Base-by-base conservation (phyloP, 768 basidiomycete species). In the Strobilomyces dryophilus region DNA sequence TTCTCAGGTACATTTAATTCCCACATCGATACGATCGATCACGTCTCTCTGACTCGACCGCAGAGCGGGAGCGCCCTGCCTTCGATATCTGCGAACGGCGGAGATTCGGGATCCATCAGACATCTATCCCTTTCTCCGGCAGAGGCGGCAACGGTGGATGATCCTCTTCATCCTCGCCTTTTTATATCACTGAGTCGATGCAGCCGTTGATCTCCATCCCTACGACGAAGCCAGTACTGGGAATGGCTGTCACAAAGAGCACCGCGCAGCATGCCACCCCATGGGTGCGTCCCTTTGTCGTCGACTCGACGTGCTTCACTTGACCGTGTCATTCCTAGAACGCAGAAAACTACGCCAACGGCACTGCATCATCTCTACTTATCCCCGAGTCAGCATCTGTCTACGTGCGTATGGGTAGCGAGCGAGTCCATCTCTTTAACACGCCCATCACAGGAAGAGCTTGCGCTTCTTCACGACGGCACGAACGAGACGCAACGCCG, bases 391-490 rank as follows among this genome's bases (percentile, higher is more conserved):
- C 58, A 0, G 53, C 41, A 12, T 11, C 55, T 9, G 56, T 52
- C 9, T 70, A 64, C 6, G 68, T 69, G 53, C 14, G 70, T 65
- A 5, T 26, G 18, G 6, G 42, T 21, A 46, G n/a, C 6, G 5
- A 53, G 49, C 2, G 26, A 27, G 42, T 17, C 2, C 21, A 34
- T 27, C 15, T 20, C 15, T 32, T 49, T 48, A 40, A 52, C 14
- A 9, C 15, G 18, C 20, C 0, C 17, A 9, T 46, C 45, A 35
- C 49, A 69, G 68, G 68, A 70, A 6, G 71, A 72, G 40, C 63
- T 73, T 1, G 56, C 57, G 2, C 69, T 72, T 7, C 60, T 72
- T 14, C 66, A 69, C 17, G 66, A 71, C 24, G 44, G 41, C 11
- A 11, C 51, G 3, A 54, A 45, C 27, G 62, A 62, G 32, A 10